phyloP scores from a whole-genome alignment of 805 yeast genomes.

The Sungouiozyma ichnusensis region DNA sequence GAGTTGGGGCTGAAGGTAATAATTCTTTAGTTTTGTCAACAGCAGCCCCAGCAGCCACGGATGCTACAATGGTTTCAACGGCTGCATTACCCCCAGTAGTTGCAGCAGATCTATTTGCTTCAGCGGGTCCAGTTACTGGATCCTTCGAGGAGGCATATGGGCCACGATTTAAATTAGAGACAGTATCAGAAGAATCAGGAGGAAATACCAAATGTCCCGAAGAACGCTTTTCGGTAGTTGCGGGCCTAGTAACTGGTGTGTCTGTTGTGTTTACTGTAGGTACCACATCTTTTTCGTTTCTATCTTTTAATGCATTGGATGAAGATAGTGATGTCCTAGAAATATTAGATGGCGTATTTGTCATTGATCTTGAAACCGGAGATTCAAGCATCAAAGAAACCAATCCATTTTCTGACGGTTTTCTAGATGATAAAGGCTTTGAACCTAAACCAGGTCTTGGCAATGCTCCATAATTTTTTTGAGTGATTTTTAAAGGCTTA shows the following conservation, averaged over 20 bases:
- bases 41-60: no score
- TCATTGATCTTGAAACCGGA: background rate
- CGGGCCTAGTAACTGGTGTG: background rate
- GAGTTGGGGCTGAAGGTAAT: background rate
- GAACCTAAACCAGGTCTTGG: slow-evolving; percentile 5
- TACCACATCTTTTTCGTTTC: background rate
- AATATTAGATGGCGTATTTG: background rate
- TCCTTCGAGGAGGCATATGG: background rate
- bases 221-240: slow-evolving; percentile 4
- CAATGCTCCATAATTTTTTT: slow-evolving; percentile 25
- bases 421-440: slow-evolving; percentile 9
- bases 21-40: background rate
- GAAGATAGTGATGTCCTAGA: background rate
- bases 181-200: background rate
- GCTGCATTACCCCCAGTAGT: no score
- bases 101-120: no score
- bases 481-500: slow-evolving; percentile 60
- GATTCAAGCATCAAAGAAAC: slow-evolving; percentile 14
- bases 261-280: background rate
- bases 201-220: slow-evolving; percentile 2
- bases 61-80: no score
- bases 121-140: background rate
- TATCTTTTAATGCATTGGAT: background rate
- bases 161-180: background rate
- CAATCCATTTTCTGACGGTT: slow-evolving; percentile 21